Conservation (phyloP, 345 rosid genomes). For the Heritiera littoralis region DNA sequence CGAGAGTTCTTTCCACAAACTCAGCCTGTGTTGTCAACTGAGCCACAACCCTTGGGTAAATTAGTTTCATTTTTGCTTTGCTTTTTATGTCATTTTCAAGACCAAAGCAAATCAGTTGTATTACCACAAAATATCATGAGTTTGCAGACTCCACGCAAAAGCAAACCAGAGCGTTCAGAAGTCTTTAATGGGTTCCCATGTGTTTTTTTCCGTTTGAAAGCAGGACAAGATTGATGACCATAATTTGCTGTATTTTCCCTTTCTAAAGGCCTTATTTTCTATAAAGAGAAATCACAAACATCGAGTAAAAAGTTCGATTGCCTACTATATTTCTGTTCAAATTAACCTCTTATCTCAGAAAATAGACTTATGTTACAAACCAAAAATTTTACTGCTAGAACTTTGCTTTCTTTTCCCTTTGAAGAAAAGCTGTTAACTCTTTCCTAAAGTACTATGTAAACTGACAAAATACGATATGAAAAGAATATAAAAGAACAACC, state of each 20-base stretch:
- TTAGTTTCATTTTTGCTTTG: not conserved
- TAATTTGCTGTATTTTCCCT: not conserved
- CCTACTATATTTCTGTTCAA: not conserved
- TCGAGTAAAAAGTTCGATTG: not conserved
- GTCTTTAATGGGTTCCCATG: not conserved
- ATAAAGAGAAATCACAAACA: not conserved
- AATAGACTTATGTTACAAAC: no score
- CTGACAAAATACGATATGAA: conserved; percentile 4
- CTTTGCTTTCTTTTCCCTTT: not conserved
- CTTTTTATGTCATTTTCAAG: not conserved
- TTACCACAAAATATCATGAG: not conserved
- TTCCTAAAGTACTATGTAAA: not conserved
- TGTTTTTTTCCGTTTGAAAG: not conserved
- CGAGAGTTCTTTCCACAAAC: no score
- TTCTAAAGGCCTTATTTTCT: not conserved
- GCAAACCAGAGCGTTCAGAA: not conserved
- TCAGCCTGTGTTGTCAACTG: no score
- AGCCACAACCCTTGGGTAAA: not conserved
- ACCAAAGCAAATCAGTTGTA: not conserved
- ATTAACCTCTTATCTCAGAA: not conserved
- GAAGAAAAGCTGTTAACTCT: not conserved
- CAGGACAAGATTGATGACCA: not conserved
- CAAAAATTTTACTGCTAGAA: not conserved
- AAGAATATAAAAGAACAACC: conserved; percentile 9
- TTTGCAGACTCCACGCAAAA: not conserved